phyloP scores from a whole-genome alignment of 2,329 filamentous ascomycete species.

The Nemania abortiva region DNA sequence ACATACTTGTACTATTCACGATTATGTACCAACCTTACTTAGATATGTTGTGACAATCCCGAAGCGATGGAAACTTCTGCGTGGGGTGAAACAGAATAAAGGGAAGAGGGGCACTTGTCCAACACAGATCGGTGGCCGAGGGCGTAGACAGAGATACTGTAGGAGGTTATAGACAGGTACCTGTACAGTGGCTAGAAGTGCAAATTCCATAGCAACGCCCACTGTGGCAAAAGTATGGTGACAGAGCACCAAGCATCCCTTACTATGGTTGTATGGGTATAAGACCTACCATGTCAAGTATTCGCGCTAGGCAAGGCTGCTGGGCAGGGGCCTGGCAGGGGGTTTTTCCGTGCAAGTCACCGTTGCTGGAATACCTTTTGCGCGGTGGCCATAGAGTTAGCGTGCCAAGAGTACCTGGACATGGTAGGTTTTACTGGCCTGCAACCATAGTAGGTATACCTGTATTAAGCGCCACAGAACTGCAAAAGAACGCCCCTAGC shows the following conservation, averaged over 20 bases:
- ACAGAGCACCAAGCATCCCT: constrained; percentile 6
- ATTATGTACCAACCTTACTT: too few species aligned
- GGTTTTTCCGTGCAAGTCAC: too few species aligned
- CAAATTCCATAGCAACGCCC: constrained; percentile 23
- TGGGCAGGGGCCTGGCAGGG: too few species aligned
- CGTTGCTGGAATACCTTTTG: too few species aligned
- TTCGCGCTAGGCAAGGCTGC: too few species aligned
- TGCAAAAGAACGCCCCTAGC: neutral
- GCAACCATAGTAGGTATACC: neutral
- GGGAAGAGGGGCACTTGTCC: constrained; percentile 10
- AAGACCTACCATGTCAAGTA: too few species aligned
- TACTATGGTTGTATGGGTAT: neutral
- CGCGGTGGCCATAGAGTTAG: too few species aligned
- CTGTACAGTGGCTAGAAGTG: constrained; percentile 1
- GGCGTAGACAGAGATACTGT: neutral
- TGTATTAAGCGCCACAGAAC: constrained; percentile 25
- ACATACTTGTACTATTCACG: too few species aligned
- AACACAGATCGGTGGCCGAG: constrained; percentile 27
- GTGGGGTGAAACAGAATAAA: constrained; percentile 27
- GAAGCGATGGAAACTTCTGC: constrained; percentile 30
- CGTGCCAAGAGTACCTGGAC: too few species aligned
- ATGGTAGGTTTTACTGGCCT: too few species aligned
- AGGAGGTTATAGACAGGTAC: neutral
- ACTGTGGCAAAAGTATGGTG: constrained; percentile 26
- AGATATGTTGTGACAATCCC: constrained; percentile 21